These are phyloP conservation scores for Colletotrichum scovillei DNA, from an alignment of 2,329 filamentous ascomycete species.

Conservation along the genomic window DNA sequence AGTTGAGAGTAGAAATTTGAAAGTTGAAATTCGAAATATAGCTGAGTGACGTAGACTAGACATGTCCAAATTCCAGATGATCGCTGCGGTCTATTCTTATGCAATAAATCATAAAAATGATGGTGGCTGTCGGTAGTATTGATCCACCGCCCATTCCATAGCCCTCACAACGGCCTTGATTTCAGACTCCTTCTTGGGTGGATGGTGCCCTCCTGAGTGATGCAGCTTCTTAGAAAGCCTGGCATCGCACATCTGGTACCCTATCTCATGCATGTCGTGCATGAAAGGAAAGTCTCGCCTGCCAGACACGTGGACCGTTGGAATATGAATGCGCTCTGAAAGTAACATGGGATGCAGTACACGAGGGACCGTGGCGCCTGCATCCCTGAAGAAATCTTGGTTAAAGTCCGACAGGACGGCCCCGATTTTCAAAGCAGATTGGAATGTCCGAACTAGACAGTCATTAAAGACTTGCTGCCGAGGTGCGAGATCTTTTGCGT, in stretches of 20 bases:
- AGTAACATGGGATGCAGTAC: conserved; percentile 18
- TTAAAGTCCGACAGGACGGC: conserved; percentile 19
- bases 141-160: conserved; percentile 32
- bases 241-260: conserved; percentile 17
- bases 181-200: conserved; percentile 17
- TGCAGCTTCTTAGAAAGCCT: conserved; percentile 23
- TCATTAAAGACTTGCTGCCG: conserved; percentile 25
- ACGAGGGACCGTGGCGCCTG: background rate
- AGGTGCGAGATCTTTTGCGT: background rate
- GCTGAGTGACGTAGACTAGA: no score
- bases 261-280: conserved; percentile 31
- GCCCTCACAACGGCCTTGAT: conserved; percentile 29
- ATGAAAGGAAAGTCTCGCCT: conserved; percentile 28
- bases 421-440: conserved; percentile 24
- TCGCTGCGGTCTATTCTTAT: background rate
- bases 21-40: no score
- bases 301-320: conserved; percentile 28
- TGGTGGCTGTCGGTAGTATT: conserved; percentile 19
- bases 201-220: conserved; percentile 29
- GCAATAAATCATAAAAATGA: conserved; percentile 5
- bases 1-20: no score
- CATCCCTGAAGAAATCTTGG: conserved; percentile 21
- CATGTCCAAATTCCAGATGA: background rate
- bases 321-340: conserved; percentile 24
- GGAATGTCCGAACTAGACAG: conserved; percentile 14